These are phyloP conservation scores for Drechslerella stenobrocha DNA, from an alignment of 2,329 filamentous ascomycete species.

Conservation along the genomic window DNA sequence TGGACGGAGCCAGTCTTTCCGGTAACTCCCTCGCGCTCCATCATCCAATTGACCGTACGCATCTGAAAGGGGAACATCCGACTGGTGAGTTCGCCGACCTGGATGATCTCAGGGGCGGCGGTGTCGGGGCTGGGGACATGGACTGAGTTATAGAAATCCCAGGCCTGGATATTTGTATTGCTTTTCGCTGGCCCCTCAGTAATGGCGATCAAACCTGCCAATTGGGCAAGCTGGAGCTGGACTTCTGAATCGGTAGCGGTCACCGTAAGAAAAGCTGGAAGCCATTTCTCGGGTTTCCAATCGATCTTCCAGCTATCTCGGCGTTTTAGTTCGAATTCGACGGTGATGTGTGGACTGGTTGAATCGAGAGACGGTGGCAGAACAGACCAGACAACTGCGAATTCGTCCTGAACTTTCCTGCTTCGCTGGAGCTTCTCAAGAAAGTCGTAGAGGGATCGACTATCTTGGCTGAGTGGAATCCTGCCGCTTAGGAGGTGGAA, in stretches of 20 bases:
- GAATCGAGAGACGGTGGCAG: background rate
- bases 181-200: constrained; percentile 21
- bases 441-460: constrained; percentile 2
- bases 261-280: constrained; percentile 40
- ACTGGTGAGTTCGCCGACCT: constrained; percentile 48
- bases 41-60: constrained; percentile 52
- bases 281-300: constrained; percentile 43
- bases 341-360: background rate
- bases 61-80: constrained; percentile 52
- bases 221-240: constrained; percentile 7
- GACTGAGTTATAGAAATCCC: constrained; percentile 50
- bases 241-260: constrained; percentile 1
- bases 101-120: constrained; percentile 44
- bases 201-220: constrained; percentile 29
- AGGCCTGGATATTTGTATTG: constrained; percentile 26
- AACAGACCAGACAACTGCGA: constrained; percentile 21
- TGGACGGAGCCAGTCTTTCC: constrained; percentile 13
- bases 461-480: background rate
- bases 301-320: constrained; percentile 32
- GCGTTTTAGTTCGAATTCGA: constrained; percentile 15
- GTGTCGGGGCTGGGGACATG: constrained; percentile 45
- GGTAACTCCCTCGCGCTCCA: constrained; percentile 50
- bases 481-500: constrained; percentile 16
- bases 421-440: constrained; percentile 7
- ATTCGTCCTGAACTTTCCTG: constrained; percentile 6